Evolutionary conservation across 2,329 filamentous ascomycete species (phyloP), one percentile per base, ranked within the genome.

Genomic region (Clonostachys solani): DNA sequence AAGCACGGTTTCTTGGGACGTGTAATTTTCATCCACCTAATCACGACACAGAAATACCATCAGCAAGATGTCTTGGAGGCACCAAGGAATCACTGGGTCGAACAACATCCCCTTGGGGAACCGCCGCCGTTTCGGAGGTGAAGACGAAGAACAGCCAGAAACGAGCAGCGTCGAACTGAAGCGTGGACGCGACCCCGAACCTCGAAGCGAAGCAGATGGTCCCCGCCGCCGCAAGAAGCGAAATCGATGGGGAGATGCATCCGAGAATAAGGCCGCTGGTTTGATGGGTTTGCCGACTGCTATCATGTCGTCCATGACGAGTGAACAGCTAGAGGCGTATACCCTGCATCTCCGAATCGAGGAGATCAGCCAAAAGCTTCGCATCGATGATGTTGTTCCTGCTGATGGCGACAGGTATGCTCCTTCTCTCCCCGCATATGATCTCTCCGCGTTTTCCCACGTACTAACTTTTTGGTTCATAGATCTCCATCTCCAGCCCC

Each of bases 351-450:
- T 99, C 62, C 90, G 94, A 62, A 97, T 99, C 63, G 92, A 99
- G 69, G 94, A 99, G 71, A 99, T 99, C 62, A 97, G 91, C 65
- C 92, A 99, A 74, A 99, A 99, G 80, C 83, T 99, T 57, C 87
- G 92, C 63, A 99, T 99, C 69, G 95, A 97, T 73, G 94, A 99
- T 77, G 94, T 99, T 47, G 94, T 99, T 52, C 94, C 94, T 49
- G 90, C 89, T 58, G 94, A 97, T 72, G 92, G 91, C 58, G 92
- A 97, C 65, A 84, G 94, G 92, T 96, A 77, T 58, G 86, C 74
- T 35, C 33, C 18, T 17, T 47, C 46, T 19, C 18, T 35, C 37
- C 19, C 17, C 33, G 33, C 40, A 15, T 9, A 13, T n/a, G 41
- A 42, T 13, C 29, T 19, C 18, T 35, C 40, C 43, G 38, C 44